A percentile compares a stretch with the other conserved stretches of the same genome.
These are phyloP conservation scores for Plasmodium blacklocki DNA, from an alignment of 169 alveolate species.

Conservation along the genomic window DNA sequence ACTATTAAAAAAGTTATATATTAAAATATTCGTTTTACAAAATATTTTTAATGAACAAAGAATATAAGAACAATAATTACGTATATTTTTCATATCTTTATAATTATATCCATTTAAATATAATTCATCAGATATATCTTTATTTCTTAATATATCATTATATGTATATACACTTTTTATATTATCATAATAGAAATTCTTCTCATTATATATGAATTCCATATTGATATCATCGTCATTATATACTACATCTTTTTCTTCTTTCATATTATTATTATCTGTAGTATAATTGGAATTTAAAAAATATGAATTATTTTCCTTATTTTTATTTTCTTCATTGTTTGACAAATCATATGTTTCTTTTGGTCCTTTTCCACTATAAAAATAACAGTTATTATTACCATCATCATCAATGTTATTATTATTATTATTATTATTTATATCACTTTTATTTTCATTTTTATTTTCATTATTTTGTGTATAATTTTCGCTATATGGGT, in stretches of 20 bases:
- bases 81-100: conserved; percentile 63
- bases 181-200: conserved; percentile 73
- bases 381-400: neutral
- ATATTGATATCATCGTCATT: conserved; percentile 2
- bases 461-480: conserved; percentile 2
- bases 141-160: conserved; percentile 67
- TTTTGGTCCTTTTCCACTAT: neutral
- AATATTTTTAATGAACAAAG: conserved; percentile 60
- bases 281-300: neutral
- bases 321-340: neutral
- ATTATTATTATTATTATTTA: neutral
- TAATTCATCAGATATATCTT: conserved; percentile 39
- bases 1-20: conserved; percentile 41
- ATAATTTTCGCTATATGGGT: conserved; percentile 43
- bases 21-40: conserved; percentile 41
- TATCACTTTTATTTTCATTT: neutral
- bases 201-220: conserved; percentile 50
- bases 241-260: conserved; percentile 19
- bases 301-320: neutral
- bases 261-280: conserved; percentile 12
- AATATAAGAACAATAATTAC: conserved; percentile 65
- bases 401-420: neutral
- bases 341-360: neutral
- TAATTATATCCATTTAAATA: conserved; percentile 71
- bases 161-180: conserved; percentile 63